Conservation (phyloP, 2,329 filamentous ascomycete species). For the Didymella arachidicola region DNA sequence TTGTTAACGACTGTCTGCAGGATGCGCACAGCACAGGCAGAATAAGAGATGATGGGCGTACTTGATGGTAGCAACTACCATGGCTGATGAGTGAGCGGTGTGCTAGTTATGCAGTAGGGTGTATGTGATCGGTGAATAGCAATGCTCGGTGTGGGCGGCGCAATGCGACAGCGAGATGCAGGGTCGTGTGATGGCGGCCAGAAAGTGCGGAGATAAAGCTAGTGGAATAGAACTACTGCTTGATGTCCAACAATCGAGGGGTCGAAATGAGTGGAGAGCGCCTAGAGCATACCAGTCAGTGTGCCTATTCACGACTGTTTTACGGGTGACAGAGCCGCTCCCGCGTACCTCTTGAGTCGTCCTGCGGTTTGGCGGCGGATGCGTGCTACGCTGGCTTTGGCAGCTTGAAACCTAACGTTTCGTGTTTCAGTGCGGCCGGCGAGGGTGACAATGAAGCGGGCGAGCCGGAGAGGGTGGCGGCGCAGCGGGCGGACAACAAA, state of each 20-base stretch:
- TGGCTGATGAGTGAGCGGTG: constrained; percentile 28
- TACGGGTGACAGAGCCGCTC: constrained; percentile 30
- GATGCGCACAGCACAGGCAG: constrained; percentile 1
- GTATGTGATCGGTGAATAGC: constrained; percentile 11
- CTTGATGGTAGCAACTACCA: constrained; percentile 55
- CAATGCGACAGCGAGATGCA: constrained; percentile 22
- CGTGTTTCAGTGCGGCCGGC: constrained; percentile 43
- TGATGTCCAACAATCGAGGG: constrained; percentile 52
- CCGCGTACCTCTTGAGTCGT: constrained; percentile 44
- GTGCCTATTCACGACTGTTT: constrained; percentile 28
- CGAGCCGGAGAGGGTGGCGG: constrained; percentile 22
- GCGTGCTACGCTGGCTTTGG: constrained; percentile 47
- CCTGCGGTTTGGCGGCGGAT: constrained; percentile 38
- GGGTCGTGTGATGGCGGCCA: constrained; percentile 26
- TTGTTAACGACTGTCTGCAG: constrained; percentile 20
- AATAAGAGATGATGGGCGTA: constrained; percentile 33
- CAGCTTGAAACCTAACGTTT: constrained; percentile 52
- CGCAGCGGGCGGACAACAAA: constrained; percentile 27
- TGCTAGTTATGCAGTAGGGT: constrained; percentile 7
- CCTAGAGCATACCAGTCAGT: constrained; percentile 44
- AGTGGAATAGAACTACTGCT: constrained; percentile 30
- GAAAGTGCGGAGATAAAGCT: constrained; percentile 35
- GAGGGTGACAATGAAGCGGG: constrained; percentile 35
- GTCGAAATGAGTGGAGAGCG: constrained; percentile 42
- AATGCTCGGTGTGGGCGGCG: constrained; percentile 17